phyloP scores from a whole-genome alignment of 2,329 filamentous ascomycete species.

The Teratosphaeria zuluensis region DNA sequence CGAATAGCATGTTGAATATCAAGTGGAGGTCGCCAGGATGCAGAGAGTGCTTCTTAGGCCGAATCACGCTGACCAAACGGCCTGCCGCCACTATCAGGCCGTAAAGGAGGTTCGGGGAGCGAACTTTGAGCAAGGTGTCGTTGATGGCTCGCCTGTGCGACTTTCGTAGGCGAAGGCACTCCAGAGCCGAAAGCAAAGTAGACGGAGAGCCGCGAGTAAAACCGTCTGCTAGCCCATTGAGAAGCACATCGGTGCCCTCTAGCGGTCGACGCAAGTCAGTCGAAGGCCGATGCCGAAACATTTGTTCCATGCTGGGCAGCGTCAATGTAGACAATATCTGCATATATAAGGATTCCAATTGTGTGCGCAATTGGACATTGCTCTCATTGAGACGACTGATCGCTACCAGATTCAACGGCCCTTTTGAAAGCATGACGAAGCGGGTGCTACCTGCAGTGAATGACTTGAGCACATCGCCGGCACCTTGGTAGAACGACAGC shows the following conservation, averaged over 20 bases:
- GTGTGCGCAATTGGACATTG: slow-evolving; percentile 73
- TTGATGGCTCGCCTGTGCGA: slow-evolving; percentile 79
- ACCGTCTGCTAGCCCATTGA: slow-evolving; percentile 86
- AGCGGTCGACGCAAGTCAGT: slow-evolving; percentile 83
- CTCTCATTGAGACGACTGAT: slow-evolving; percentile 90
- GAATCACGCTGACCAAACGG: slow-evolving; percentile 84
- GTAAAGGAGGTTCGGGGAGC: slow-evolving; percentile 72
- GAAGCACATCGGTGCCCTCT: slow-evolving; percentile 79
- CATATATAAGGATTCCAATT: slow-evolving; percentile 93
- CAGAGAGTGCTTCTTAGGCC: slow-evolving; percentile 87
- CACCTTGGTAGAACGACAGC: slow-evolving; percentile 87
- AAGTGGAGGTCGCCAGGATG: slow-evolving; percentile 93
- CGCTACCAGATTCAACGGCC: slow-evolving; percentile 83
- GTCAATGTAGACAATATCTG: slow-evolving; percentile 95
- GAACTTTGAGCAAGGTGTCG: slow-evolving; percentile 70
- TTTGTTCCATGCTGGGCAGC: slow-evolving; percentile 71
- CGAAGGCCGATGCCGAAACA: slow-evolving; percentile 86
- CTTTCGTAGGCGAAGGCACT: slow-evolving; percentile 87
- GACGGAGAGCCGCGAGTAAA: slow-evolving; percentile 91
- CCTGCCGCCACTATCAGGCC: slow-evolving; percentile 89
- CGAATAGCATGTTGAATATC: slow-evolving; percentile 99
- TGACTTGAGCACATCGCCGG: slow-evolving; percentile 64
- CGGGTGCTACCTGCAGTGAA: slow-evolving; percentile 81
- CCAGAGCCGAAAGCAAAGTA: slow-evolving; percentile 75
- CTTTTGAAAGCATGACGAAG: slow-evolving; percentile 78